phyloP scores from a whole-genome alignment of 352 stramenopile genomes.

The Globisporangium cystogenes region DNA sequence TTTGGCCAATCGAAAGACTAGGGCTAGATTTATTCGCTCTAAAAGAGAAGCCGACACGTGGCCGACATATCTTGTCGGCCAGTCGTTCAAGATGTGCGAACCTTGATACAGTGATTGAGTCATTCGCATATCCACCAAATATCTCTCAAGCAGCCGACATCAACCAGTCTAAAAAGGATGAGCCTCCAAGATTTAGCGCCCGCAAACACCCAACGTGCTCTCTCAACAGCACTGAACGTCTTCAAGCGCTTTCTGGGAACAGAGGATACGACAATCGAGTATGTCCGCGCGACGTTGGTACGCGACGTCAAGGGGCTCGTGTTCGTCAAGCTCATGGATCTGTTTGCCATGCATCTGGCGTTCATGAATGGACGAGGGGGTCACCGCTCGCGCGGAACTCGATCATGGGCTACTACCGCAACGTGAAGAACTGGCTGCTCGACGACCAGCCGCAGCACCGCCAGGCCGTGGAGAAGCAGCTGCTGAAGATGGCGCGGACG shows the following conservation, averaged over 20 bases:
- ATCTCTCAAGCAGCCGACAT: neutral
- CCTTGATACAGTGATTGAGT: neutral
- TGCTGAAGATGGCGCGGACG: neutral
- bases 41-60: neutral
- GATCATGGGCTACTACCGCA: neutral
- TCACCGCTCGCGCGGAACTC: neutral
- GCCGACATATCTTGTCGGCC: neutral
- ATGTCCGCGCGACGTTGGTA: neutral
- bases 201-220: neutral
- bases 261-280: neutral
- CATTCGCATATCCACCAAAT: neutral
- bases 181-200: neutral
- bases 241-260: neutral
- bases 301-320: neutral
- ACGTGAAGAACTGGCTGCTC: conserved; percentile 1
- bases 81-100: neutral
- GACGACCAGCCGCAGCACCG: conserved; percentile 2
- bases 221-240: neutral
- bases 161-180: neutral
- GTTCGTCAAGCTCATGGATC: neutral
- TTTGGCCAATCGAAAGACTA: neutral
- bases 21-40: neutral
- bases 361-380: neutral
- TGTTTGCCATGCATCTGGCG: conserved; percentile 1
- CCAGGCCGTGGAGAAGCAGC: neutral